Evolutionary conservation across 2,329 filamentous ascomycete species (phyloP).

Genomic region (Xylaria sp.): DNA sequence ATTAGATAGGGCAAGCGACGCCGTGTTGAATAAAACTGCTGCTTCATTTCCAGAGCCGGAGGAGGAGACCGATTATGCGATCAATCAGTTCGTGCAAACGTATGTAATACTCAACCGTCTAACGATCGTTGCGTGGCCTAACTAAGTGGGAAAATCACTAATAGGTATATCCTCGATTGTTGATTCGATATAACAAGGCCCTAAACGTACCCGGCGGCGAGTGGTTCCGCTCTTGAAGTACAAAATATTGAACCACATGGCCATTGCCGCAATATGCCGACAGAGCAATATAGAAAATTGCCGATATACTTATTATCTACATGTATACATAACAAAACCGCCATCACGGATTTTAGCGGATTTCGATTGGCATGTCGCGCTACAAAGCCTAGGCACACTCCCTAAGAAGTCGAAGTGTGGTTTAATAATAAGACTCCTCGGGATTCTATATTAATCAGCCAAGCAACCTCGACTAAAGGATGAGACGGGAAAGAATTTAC

Average conservation of each 20-base stretch:
- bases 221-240: not conserved
- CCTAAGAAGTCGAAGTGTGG: not conserved
- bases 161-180: constrained; percentile 21
- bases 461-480: not conserved
- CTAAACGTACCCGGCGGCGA: not conserved
- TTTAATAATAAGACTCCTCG: not conserved
- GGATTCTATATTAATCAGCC: not conserved
- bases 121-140: not conserved
- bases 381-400: not conserved
- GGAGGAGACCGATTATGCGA: constrained; percentile 20
- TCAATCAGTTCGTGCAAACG: constrained; percentile 17
- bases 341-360: not conserved
- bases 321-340: not conserved
- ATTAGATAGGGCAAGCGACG: constrained; percentile 10
- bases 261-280: too few species aligned
- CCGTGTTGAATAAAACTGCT: constrained; percentile 21
- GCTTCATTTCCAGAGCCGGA: constrained; percentile 6
- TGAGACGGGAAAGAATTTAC: not conserved
- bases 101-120: not conserved
- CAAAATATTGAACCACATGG: not conserved
- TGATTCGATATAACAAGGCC: not conserved
- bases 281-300: not conserved
- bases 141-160: not conserved
- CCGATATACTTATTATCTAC: not conserved
- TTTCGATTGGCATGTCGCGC: not conserved